Evolutionary conservation across 768 basidiomycete species (phyloP), one percentile per base, ranked within the genome.

Genomic region (Coprinellus micaceus): DNA sequence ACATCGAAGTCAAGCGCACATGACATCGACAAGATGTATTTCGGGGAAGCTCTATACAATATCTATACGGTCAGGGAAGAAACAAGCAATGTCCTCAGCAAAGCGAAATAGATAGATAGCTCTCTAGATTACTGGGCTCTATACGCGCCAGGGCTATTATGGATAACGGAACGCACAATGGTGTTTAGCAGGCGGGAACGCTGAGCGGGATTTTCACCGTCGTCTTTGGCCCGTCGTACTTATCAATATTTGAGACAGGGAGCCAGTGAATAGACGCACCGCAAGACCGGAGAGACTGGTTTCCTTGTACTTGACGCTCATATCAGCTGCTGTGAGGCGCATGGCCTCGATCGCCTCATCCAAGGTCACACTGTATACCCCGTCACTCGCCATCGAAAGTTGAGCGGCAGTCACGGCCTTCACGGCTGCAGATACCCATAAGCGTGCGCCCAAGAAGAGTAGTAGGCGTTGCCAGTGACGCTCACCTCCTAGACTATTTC

Each of bases 331-430:
- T 5, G 94, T 97, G 47, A 96, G 67, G 22, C 91, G 79, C 92
- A 96, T 96, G 3, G 94, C 94, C 69, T 93, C 91, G 54, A 98
- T 97, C 2, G 94, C 95, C 69, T 97, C 93, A 67, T 98, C 95
- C 19, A 98, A 77, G 0, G 87, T 88, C 33, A 95, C 93, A 30
- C 86, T 83, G 64, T 93, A 93, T 13, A 90, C 79, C 0, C 91
- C 94, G 64, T 91, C 83, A 58, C 91, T 91, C 9, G 94, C 93
- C 82, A 97, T 88, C 7, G 95, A 92, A 4, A 98, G 79, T 67
- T 98, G 96, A 19, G 94, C 94, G 11, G 95, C 94, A 19, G 93
- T 94, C 44, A 95, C 81, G 2, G 92, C 93, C 70, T 96, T 95
- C 51, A 95, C 92, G 53, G 94, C 94, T 89, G 64, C 12, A 29